phyloP scores from a whole-genome alignment of 768 basidiomycete species.

The Psilocybe cubensis region DNA sequence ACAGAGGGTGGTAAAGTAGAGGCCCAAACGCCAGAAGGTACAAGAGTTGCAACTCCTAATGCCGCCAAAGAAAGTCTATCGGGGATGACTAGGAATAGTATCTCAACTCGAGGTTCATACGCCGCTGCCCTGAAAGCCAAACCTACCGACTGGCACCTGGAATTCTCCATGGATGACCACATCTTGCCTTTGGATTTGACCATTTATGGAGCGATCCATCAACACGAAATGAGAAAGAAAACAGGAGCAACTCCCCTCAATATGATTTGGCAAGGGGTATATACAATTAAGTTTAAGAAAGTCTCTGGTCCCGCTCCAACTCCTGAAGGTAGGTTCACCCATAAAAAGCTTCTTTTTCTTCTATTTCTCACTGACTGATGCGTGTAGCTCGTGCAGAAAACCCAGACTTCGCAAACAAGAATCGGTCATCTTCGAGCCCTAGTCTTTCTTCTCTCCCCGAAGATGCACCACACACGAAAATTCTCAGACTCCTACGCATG shows the following conservation, averaged over 20 bases:
- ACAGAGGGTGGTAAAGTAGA: slow-evolving; percentile 91
- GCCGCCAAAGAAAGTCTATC: slow-evolving; percentile 45
- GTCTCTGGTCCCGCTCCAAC: slow-evolving; percentile 77
- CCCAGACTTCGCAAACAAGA: slow-evolving; percentile 48
- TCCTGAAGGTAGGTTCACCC: slow-evolving; percentile 54
- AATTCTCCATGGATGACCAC: slow-evolving; percentile 93
- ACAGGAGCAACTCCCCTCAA: slow-evolving; percentile 62
- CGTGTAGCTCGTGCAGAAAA: slow-evolving; percentile 40
- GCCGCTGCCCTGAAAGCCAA: slow-evolving; percentile 93
- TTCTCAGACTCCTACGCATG: slow-evolving; percentile 87
- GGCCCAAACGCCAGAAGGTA: slow-evolving; percentile 97
- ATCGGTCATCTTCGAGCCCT: slow-evolving; percentile 67
- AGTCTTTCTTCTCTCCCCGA: slow-evolving; percentile 80
- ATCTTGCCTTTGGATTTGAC: slow-evolving; percentile 85
- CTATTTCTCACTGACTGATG: background rate
- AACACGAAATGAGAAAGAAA: slow-evolving; percentile 83
- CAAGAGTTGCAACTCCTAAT: slow-evolving; percentile 88
- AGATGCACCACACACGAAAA: slow-evolving; percentile 86
- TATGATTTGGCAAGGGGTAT: slow-evolving; percentile 88
- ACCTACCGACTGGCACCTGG: slow-evolving; percentile 95
- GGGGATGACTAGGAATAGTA: slow-evolving; percentile 28
- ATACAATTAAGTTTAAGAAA: slow-evolving; percentile 93
- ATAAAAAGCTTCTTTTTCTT: background rate
- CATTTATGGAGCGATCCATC: slow-evolving; percentile 95
- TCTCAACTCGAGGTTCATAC: slow-evolving; percentile 68